Percentiles rank a stretch among this genome's conserved stretches.
Conservation (phyloP, 2,329 filamentous ascomycete genomes). For the Fragosphaeria purpurea region DNA sequence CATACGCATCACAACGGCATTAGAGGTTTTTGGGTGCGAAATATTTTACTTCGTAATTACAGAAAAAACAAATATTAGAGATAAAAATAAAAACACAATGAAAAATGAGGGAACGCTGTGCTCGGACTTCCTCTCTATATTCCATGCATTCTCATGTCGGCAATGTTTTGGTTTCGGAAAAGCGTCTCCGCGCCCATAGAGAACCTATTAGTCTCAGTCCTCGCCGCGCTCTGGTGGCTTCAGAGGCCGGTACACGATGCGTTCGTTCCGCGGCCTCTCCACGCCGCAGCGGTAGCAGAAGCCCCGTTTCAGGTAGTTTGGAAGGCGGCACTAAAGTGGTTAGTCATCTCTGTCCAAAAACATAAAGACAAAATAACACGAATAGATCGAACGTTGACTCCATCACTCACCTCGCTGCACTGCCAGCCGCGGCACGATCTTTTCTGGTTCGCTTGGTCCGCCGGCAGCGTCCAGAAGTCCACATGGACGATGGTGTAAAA, state of each 20-base stretch:
- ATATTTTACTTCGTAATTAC: no score
- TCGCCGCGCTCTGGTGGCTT: no score
- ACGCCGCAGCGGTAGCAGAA: slow-evolving; percentile 4
- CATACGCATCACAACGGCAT: no score
- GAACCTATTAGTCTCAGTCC: no score
- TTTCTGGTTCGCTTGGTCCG: not conserved
- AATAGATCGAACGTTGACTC: not conserved
- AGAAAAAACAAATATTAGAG: no score
- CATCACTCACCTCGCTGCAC: not conserved
- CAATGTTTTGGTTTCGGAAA: no score
- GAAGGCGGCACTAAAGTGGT: not conserved
- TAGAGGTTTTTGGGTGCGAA: not conserved
- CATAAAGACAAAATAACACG: not conserved
- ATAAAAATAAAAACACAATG: no score
- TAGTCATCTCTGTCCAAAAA: not conserved
- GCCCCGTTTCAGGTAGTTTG: slow-evolving; percentile 1
- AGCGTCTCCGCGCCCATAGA: no score
- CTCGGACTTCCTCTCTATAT: no score
- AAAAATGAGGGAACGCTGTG: no score
- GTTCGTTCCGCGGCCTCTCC: not conserved
- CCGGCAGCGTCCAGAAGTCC: not conserved
- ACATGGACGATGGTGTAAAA: not conserved
- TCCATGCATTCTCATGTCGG: no score
- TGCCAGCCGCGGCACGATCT: not conserved
- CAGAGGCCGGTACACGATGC: no score